phyloP scores from a whole-genome alignment of 257 asterid genomes.

The Solanum boliviense region DNA sequence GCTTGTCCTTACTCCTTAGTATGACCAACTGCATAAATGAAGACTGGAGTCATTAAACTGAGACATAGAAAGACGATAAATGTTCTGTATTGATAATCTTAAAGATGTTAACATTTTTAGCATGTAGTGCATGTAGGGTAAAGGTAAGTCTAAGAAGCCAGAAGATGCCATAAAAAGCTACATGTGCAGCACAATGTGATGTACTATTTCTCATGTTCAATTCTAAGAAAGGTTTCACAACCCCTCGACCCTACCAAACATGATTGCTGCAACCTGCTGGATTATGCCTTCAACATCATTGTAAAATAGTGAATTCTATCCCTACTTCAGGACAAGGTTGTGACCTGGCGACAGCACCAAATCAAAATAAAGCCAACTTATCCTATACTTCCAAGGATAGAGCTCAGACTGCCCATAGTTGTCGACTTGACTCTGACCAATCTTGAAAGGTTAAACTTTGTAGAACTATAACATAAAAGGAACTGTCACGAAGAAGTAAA shows the following conservation, averaged over 20 bases:
- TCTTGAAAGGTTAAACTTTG: neutral
- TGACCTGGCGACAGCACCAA: neutral
- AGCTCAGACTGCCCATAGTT: neutral
- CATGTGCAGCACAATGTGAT: neutral
- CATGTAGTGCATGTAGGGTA: neutral
- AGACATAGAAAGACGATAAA: neutral
- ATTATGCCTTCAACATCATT: neutral
- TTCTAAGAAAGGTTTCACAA: neutral
- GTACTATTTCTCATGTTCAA: neutral
- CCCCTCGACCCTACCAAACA: neutral
- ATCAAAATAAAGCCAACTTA: neutral
- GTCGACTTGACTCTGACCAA: neutral
- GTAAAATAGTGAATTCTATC: neutral
- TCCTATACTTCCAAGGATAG: neutral
- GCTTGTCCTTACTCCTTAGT: neutral
- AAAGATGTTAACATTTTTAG: neutral
- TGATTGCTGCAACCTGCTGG: neutral
- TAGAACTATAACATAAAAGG: neutral
- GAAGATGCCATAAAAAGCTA: neutral
- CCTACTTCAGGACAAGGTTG: neutral
- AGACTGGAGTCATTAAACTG: neutral
- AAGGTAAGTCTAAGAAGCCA: neutral
- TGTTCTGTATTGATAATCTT: neutral
- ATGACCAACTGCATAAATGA: neutral
- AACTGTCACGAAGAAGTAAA: neutral